phyloP scores from a whole-genome alignment of 208 protist species.

The Paratrypanosoma confusum region DNA sequence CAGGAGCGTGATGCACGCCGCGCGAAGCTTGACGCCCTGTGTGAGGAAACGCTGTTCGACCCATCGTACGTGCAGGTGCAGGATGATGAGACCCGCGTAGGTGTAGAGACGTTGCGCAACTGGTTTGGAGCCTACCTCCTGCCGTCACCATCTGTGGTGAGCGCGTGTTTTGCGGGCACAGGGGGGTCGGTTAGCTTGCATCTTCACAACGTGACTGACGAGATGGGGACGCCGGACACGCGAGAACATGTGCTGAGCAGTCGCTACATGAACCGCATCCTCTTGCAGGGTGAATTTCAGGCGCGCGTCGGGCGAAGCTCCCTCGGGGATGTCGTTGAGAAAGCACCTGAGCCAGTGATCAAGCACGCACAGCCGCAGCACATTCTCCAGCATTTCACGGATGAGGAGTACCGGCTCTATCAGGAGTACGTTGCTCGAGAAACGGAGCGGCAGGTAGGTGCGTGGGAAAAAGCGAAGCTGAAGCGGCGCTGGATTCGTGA shows the following conservation, averaged over 20 bases:
- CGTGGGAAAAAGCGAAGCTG: constrained; percentile 33
- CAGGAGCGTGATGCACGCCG: constrained; percentile 64
- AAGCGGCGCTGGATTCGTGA: constrained; percentile 56
- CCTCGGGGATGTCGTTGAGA: constrained; percentile 29
- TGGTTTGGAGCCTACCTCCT: constrained; percentile 85
- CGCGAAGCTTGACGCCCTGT: constrained; percentile 56
- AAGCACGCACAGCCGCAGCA: constrained; percentile 50
- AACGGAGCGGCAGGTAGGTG: constrained; percentile 37
- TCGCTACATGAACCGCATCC: constrained; percentile 69
- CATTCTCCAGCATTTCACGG: constrained; percentile 55
- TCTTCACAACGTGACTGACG: constrained; percentile 46
- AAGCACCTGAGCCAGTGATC: constrained; percentile 64
- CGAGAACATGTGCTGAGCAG: constrained; percentile 76
- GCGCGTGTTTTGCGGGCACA: constrained; percentile 22
- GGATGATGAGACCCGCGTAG: constrained; percentile 61
- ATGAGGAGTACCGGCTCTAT: constrained; percentile 75
- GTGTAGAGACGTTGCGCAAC: constrained; percentile 54
- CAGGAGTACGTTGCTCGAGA: constrained; percentile 60
- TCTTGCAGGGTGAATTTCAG: constrained; percentile 55
- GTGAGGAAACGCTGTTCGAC: constrained; percentile 78
- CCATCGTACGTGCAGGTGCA: constrained; percentile 14
- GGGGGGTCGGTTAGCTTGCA: constrained; percentile 30
- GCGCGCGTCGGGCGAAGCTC: constrained; percentile 55
- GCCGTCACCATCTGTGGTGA: constrained; percentile 67
- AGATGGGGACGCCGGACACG: constrained; percentile 45